These are phyloP conservation scores for Mycena metata DNA, from an alignment of 768 basidiomycete species.

Conservation along the genomic window DNA sequence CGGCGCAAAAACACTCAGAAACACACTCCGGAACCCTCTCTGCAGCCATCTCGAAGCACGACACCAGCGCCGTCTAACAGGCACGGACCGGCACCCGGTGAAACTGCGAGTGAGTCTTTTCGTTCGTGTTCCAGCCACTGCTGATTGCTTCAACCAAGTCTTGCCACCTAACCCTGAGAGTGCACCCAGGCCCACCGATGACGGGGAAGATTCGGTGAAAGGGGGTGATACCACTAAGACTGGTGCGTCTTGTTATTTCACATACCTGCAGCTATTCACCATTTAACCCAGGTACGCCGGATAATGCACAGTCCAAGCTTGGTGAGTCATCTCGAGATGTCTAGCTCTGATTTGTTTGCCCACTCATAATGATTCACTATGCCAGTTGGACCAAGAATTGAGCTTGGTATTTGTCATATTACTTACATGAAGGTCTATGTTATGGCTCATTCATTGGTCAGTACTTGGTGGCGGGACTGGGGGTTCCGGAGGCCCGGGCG, in stretches of 20 bases:
- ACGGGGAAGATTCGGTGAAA: neutral
- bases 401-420: slow-evolving; percentile 7
- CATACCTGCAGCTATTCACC: slow-evolving; percentile 17
- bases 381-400: neutral
- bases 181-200: slow-evolving; percentile 3
- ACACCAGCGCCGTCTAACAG: too few relatives aligned
- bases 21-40: too few relatives aligned
- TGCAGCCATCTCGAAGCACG: too few relatives aligned
- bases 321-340: slow-evolving; percentile 11
- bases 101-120: neutral
- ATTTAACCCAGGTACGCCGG: neutral
- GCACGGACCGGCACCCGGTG: too few relatives aligned
- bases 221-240: too few relatives aligned
- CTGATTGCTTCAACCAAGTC: too few relatives aligned
- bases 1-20: too few relatives aligned
- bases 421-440: neutral
- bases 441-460: slow-evolving; percentile 1
- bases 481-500: neutral
- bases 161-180: neutral
- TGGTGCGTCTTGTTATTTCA: slow-evolving; percentile 11
- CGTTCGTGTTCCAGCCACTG: slow-evolving; percentile 4
- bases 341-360: neutral
- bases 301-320: slow-evolving; percentile 1
- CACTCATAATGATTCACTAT: neutral
- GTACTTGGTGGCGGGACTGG: neutral